These are phyloP conservation scores for Trichosporon sp. DNA, from an alignment of 1,284 basidiomycete species.

Conservation along the genomic window DNA sequence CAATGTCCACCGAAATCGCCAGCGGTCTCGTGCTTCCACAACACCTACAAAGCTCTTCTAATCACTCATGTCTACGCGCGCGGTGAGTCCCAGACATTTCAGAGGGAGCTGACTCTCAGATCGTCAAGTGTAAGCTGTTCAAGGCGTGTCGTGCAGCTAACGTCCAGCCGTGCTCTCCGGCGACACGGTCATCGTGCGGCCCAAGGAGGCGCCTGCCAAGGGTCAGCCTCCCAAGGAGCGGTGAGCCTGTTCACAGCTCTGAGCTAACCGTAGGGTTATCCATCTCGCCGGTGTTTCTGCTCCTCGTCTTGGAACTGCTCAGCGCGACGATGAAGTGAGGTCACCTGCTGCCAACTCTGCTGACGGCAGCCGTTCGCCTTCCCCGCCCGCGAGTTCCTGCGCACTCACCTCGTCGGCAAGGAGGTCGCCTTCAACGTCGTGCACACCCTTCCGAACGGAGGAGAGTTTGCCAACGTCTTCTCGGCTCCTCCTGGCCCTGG, in stretches of 20 bases:
- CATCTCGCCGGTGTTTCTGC: constrained; percentile 79
- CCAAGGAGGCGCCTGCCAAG: constrained; percentile 65
- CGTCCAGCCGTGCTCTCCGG: constrained; percentile 74
- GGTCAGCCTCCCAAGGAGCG: constrained; percentile 83
- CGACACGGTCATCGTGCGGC: constrained; percentile 74
- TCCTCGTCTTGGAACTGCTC: constrained; percentile 71
- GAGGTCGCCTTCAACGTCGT: constrained; percentile 55
- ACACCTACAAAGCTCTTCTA: background rate
- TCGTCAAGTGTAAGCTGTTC: constrained; percentile 44
- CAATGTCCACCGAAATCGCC: background rate
- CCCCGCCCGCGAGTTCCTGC: constrained; percentile 86
- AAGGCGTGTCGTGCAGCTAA: background rate
- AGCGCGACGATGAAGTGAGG: constrained; percentile 77
- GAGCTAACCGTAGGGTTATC: constrained; percentile 59
- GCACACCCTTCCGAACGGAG: constrained; percentile 37
- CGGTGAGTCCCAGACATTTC: background rate
- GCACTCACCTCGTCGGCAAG: constrained; percentile 79
- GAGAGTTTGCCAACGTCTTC: constrained; percentile 47
- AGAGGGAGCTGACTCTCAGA: constrained; percentile 27
- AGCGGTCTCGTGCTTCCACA: background rate
- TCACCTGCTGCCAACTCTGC: background rate
- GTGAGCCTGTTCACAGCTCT: constrained; percentile 50
- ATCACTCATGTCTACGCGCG: background rate
- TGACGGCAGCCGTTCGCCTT: constrained; percentile 72
- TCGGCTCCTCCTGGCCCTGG: constrained; percentile 49